Percentiles rank a stretch among this genome's conserved stretches.
Conservation (phyloP, 2,329 filamentous ascomycete genomes). For the Colletotrichum spaethianum region DNA sequence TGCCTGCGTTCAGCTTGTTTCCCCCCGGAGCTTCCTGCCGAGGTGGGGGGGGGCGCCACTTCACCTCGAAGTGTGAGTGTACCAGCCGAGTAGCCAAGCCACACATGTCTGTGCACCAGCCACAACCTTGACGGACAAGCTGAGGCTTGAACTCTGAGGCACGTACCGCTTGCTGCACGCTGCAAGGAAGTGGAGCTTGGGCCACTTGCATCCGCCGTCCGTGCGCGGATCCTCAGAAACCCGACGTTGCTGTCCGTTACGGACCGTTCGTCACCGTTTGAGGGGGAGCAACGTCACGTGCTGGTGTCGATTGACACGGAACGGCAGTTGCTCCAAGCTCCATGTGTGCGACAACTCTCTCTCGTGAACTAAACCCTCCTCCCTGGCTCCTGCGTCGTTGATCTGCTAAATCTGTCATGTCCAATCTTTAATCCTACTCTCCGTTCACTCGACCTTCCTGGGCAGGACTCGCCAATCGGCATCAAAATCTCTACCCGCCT, state of each 20-base stretch:
- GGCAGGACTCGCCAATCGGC: not conserved
- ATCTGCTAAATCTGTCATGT: not conserved
- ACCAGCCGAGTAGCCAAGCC: not conserved
- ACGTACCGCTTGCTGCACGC: not conserved
- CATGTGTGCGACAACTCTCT: not conserved
- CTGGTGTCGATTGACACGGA: not conserved
- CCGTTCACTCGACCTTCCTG: not conserved
- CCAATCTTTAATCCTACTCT: not conserved
- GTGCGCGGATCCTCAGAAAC: not conserved
- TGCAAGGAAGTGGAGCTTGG: not conserved
- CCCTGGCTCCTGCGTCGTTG: not conserved
- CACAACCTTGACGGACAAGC: not conserved
- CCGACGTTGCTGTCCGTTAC: not conserved
- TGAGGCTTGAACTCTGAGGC: not conserved
- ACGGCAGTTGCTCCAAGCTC: not conserved
- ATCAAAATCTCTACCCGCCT: not conserved
- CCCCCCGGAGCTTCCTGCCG: not conserved
- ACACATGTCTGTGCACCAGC: not conserved
- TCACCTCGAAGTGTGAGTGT: not conserved
- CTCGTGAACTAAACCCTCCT: not conserved
- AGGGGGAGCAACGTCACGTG: slow-evolving; percentile 2
- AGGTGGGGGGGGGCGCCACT: not conserved
- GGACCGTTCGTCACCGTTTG: not conserved
- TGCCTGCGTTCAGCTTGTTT: slow-evolving; percentile 9
- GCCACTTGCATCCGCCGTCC: not conserved